Evolutionary conservation across 495 filamentous ascomycete genomes (phyloP).

Genomic region (Corynascus novoguineensis): DNA sequence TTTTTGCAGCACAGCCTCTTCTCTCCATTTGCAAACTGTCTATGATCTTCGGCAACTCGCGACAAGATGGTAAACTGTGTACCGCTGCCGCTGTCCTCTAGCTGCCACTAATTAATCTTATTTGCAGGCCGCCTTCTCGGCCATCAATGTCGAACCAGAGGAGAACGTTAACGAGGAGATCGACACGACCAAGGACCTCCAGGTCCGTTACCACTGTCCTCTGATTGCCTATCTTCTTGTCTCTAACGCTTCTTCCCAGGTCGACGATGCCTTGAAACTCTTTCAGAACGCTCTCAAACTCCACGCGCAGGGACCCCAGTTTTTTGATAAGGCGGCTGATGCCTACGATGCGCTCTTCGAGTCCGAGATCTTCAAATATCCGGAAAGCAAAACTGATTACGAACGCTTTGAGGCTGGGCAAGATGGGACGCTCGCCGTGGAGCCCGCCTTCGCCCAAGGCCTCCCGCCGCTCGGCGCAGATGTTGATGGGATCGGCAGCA

Average conservation of each 20-base stretch:
- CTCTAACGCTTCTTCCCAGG: conserved; percentile 38
- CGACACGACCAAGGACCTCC: conserved; percentile 91
- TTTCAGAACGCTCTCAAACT: conserved; percentile 90
- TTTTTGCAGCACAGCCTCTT: background rate
- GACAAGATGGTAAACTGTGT: conserved; percentile 15
- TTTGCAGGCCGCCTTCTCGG: conserved; percentile 58
- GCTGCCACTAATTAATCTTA: background rate
- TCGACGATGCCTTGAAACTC: conserved; percentile 93
- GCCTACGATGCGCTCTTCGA: conserved; percentile 82
- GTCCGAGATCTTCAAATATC: conserved; percentile 90
- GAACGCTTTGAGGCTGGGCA: conserved; percentile 59
- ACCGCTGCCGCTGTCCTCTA: background rate
- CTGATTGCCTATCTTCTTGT: too few species aligned
- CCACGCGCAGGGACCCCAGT: conserved; percentile 77
- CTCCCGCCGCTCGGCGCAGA: conserved; percentile 41
- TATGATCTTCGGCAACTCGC: background rate
- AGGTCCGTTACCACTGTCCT: conserved; percentile 33
- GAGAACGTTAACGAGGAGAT: conserved; percentile 84
- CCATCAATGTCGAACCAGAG: conserved; percentile 89
- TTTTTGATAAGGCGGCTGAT: conserved; percentile 67
- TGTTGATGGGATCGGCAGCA: conserved; percentile 68
- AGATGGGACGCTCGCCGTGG: conserved; percentile 36
- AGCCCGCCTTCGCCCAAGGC: conserved; percentile 34
- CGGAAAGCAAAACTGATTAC: conserved; percentile 76
- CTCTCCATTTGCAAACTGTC: too few species aligned